phyloP scores from a whole-genome alignment of 352 stramenopile species.

The Globisporangium ultimum region DNA sequence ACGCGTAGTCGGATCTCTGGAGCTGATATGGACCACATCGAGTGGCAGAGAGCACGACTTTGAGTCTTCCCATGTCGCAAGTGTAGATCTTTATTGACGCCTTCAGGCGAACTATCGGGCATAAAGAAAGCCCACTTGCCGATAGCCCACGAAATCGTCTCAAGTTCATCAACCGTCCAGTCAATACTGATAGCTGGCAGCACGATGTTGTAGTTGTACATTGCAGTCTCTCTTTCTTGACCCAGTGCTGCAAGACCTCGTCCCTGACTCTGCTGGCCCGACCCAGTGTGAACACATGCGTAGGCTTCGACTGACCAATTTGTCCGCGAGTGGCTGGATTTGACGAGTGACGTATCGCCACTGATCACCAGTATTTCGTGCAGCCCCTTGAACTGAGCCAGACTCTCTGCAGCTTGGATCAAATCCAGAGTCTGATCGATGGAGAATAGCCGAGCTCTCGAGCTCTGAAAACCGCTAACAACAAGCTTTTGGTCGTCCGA shows the following conservation, averaged over 20 bases:
- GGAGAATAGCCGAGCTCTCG: slow-evolving; percentile 35
- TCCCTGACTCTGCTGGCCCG: slow-evolving; percentile 16
- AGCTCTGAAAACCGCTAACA: slow-evolving; percentile 29
- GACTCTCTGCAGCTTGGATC: slow-evolving; percentile 27
- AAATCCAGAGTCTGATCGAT: slow-evolving; percentile 20
- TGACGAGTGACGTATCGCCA: slow-evolving; percentile 24
- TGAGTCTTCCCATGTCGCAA: slow-evolving; percentile 16
- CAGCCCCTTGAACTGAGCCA: slow-evolving; percentile 16
- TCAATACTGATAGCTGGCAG: slow-evolving; percentile 49
- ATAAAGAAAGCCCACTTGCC: slow-evolving; percentile 83
- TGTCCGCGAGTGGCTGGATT: slow-evolving; percentile 47
- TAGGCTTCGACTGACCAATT: slow-evolving; percentile 46
- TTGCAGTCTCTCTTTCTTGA: slow-evolving; percentile 38
- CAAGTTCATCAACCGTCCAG: slow-evolving; percentile 52
- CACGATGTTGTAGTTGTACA: slow-evolving; percentile 65
- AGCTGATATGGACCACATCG: slow-evolving; percentile 23
- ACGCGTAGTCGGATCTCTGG: slow-evolving; percentile 32
- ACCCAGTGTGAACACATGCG: slow-evolving; percentile 30
- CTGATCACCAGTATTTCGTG: slow-evolving; percentile 46
- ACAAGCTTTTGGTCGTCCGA: slow-evolving; percentile 32
- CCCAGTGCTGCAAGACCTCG: slow-evolving; percentile 15
- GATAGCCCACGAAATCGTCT: slow-evolving; percentile 58
- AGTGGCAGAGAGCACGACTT: slow-evolving; percentile 28
- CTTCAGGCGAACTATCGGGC: slow-evolving; percentile 26
- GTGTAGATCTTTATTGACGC: slow-evolving; percentile 26